Percentiles rank a stretch among this genome's conserved stretches.
Evolutionary conservation across 768 basidiomycete species (phyloP).

Genomic region (Piloderma croceum): DNA sequence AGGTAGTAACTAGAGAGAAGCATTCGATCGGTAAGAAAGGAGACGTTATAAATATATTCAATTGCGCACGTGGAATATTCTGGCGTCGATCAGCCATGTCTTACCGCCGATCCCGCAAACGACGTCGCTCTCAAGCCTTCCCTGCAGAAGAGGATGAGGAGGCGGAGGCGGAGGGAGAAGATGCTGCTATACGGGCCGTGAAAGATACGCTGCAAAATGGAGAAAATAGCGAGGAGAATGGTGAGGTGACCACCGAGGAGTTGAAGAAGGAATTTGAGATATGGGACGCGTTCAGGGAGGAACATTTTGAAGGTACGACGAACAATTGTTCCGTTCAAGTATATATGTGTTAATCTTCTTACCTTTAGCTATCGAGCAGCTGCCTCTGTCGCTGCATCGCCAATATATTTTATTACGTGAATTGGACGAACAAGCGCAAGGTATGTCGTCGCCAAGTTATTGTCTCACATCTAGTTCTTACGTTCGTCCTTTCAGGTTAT

Average conservation of each 20-base stretch:
- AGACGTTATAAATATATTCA: too few relatives aligned
- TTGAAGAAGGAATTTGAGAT: slow-evolving; percentile 55
- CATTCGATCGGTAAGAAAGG: too few relatives aligned
- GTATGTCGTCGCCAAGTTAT: slow-evolving; percentile 31
- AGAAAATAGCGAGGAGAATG: slow-evolving; percentile 25
- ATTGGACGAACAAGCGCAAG: slow-evolving; percentile 58
- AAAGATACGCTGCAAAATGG: slow-evolving; percentile 2
- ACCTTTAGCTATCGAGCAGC: slow-evolving; percentile 62
- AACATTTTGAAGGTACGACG: slow-evolving; percentile 66
- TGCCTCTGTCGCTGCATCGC: slow-evolving; percentile 70
- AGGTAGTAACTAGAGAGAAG: too few relatives aligned
- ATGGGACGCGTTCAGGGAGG: slow-evolving; percentile 74
- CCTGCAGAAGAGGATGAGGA: slow-evolving; percentile 22
- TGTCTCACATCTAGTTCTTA: slow-evolving; percentile 4
- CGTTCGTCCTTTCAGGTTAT: slow-evolving; percentile 29
- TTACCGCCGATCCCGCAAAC: slow-evolving; percentile 2
- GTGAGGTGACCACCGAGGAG: slow-evolving; percentile 12
- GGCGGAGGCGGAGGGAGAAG: not conserved
- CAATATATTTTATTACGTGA: slow-evolving; percentile 67
- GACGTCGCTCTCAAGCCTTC: slow-evolving; percentile 35
- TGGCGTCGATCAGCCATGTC: too few relatives aligned
- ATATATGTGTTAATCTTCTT: too few relatives aligned
- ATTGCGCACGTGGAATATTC: too few relatives aligned
- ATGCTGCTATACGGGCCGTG: slow-evolving; percentile 5
- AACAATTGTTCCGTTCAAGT: not conserved